Evolutionary conservation across 148 eudicot species (phyloP), one percentile per base, ranked within the genome.

Genomic region (Pharnaceum exiguum): DNA sequence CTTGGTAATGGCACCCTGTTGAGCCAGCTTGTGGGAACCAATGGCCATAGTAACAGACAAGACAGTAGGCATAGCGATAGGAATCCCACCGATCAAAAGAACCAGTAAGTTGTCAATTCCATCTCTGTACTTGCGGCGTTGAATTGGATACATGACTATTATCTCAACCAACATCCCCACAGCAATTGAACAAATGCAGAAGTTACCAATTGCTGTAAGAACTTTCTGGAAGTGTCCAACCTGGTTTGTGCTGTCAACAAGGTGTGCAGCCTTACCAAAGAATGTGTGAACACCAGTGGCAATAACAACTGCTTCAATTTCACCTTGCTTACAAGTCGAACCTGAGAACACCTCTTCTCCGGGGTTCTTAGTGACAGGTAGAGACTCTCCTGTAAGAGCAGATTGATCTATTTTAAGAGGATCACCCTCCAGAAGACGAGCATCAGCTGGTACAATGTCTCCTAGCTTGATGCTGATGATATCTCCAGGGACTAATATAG

Each of bases 251-350:
- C 82, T 79, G 54, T 83, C 89, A 60, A 83, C 89, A 6, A 83
- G 82, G 62, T 83, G 89, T 13, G 89, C 89, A 65, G 89, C 89
- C 71, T 83, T 83, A n/a, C 89, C 89, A 35, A 83, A 83, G 72
- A 83, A 83, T 37, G 85, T 83, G 40, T 83, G 89, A 12, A 83
- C 89, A 26, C 89, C 89, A 4, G 89, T 83, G 3, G 89, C 89
- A 30, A 83, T 83, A 0, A 83, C 89, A n/a, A 83, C 85, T 21
- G 89, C 89, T 51, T 83, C 89, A 22, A 83, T 59, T 31, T 83
- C 89, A 27, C 89, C 89, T 55, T 83, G 89, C 57, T 83, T 83
- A 60, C 89, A 83, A 3, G 89, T 83, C 29, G 89, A 83, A 44
- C 89, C 89, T 24, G 89, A 83, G 51, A 66, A 83, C 10, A 83